phyloP scores from a whole-genome alignment of 2,329 filamentous ascomycete species.

The Alternaria metachromatica region DNA sequence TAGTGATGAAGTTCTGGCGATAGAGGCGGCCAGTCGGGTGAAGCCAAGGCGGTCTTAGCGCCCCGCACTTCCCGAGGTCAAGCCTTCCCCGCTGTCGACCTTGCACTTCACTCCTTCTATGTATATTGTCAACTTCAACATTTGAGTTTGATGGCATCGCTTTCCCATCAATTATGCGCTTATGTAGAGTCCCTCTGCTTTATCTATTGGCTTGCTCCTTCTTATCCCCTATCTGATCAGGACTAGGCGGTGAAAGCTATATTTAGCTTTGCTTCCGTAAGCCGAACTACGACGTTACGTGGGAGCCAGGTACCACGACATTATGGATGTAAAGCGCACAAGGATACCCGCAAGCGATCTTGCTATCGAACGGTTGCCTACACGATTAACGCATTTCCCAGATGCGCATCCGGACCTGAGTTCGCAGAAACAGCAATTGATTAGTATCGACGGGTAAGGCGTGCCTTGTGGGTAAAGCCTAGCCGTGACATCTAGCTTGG shows the following conservation, averaged over 20 bases:
- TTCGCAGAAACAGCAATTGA: background rate
- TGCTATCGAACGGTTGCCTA: background rate
- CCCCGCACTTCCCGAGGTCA: background rate
- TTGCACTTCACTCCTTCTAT: background rate
- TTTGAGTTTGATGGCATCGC: no score
- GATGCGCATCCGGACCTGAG: background rate
- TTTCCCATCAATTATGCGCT: no score
- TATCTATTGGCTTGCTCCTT: background rate
- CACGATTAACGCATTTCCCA: background rate
- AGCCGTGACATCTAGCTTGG: background rate
- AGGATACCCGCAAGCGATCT: background rate
- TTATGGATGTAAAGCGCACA: background rate
- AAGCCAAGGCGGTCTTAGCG: background rate
- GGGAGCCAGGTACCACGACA: background rate
- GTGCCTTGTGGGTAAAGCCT: background rate
- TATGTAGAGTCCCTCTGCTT: no score
- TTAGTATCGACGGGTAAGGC: background rate
- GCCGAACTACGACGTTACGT: background rate
- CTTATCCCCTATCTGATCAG: background rate
- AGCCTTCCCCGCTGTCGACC: background rate
- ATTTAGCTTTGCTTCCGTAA: background rate
- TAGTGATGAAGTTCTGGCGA: background rate
- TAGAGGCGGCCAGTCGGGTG: background rate
- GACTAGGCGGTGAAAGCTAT: background rate
- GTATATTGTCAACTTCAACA: background rate